These are phyloP conservation scores for Lepidium aucheri DNA, from an alignment of 345 rosid genomes.

Conservation along the genomic window DNA sequence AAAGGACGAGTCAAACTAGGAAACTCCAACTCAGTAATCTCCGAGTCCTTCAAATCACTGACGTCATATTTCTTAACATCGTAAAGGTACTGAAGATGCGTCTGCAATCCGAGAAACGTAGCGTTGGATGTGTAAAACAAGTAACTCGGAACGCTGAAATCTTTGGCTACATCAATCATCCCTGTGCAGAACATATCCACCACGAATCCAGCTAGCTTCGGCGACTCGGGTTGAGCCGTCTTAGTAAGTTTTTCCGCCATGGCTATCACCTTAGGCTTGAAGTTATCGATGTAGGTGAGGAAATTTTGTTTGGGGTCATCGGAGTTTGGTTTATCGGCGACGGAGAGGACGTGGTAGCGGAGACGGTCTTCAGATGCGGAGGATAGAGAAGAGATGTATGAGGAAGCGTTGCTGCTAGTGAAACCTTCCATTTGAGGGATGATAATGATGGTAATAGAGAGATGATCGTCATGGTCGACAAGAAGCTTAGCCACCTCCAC, in stretches of 20 bases:
- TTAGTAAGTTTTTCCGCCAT: constrained; percentile 9
- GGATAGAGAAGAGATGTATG: constrained; percentile 28
- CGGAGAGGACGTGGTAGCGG: constrained; percentile 31
- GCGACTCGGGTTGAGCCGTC: neutral
- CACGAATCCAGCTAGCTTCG: constrained; percentile 40
- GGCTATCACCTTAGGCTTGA: constrained; percentile 30
- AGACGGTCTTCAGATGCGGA: constrained; percentile 16
- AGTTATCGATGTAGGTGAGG: neutral
- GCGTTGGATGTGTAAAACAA: constrained; percentile 41
- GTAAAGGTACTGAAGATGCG: constrained; percentile 15
- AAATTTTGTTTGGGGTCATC: neutral
- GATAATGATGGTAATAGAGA: constrained; percentile 44
- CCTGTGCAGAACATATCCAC: constrained; percentile 45
- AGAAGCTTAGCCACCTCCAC: constrained; percentile 40
- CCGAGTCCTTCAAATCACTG: constrained; percentile 30
- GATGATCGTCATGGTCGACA: constrained; percentile 29
- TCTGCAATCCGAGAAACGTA: constrained; percentile 22
- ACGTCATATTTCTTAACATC: constrained; percentile 17
- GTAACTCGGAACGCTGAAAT: constrained; percentile 38
- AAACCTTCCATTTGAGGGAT: constrained; percentile 23
- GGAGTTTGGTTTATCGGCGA: neutral
- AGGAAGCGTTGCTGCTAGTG: constrained; percentile 1
- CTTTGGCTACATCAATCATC: constrained; percentile 46
- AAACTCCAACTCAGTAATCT: constrained; percentile 17
- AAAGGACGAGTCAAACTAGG: constrained; percentile 30